Percentiles rank a stretch among this genome's conserved stretches.
Evolutionary conservation across 2,329 filamentous ascomycete genomes (phyloP).

Genomic region (Epichloe glyceriae): DNA sequence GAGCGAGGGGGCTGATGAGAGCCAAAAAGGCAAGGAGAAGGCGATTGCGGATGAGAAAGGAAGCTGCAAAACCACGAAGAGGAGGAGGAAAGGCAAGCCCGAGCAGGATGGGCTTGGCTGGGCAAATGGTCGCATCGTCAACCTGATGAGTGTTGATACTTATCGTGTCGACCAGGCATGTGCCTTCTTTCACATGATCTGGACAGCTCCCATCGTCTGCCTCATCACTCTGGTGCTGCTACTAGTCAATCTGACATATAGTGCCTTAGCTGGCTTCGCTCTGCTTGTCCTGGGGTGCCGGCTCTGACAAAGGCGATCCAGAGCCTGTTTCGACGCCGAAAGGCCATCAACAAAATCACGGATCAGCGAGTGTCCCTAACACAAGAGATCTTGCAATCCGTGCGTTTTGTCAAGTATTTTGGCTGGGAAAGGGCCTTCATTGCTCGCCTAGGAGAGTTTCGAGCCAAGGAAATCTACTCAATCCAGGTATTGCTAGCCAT

Average conservation of each 20-base stretch:
- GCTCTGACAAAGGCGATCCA: constrained; percentile 66
- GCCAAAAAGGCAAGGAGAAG: constrained; percentile 24
- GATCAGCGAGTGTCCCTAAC: constrained; percentile 85
- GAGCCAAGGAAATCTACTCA: constrained; percentile 63
- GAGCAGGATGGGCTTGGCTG: constrained; percentile 62
- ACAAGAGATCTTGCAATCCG: constrained; percentile 81
- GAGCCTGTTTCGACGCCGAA: constrained; percentile 60
- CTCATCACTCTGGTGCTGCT: constrained; percentile 69
- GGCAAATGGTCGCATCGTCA: constrained; percentile 85
- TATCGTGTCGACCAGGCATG: constrained; percentile 84
- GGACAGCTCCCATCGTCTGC: constrained; percentile 72
- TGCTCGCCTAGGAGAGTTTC: constrained; percentile 58
- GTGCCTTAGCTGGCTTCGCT: constrained; percentile 76
- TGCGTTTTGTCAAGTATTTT: constrained; percentile 93
- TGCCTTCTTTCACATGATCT: constrained; percentile 81
- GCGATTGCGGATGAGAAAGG: constrained; percentile 18
- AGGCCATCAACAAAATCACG: constrained; percentile 81
- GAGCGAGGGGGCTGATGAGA: constrained; percentile 33
- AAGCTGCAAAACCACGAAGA: constrained; percentile 24
- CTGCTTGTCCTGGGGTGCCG: constrained; percentile 70
- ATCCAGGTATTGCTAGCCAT: constrained; percentile 76
- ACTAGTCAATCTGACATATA: constrained; percentile 78
- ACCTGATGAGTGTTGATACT: constrained; percentile 90
- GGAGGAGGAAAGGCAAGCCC: constrained; percentile 25
- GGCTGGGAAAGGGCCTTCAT: constrained; percentile 89